Evolutionary conservation across 768 basidiomycete species (phyloP).

Genomic region (Leccinum fibrillosum): DNA sequence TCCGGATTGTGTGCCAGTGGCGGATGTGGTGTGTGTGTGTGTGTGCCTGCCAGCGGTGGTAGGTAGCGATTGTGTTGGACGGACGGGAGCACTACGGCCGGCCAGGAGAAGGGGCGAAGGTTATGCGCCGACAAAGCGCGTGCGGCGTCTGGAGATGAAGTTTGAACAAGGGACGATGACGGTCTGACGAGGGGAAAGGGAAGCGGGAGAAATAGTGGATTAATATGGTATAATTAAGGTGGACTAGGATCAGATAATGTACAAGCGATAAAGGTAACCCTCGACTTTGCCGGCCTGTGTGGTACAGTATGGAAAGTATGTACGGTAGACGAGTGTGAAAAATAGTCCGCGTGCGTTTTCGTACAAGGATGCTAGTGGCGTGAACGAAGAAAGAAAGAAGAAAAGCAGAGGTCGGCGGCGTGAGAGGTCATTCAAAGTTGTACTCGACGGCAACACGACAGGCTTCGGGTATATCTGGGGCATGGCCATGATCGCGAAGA

Average conservation of each 20-base stretch:
- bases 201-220: constrained; percentile 15
- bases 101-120: background rate
- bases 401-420: background rate
- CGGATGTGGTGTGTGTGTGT: background rate
- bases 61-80: background rate
- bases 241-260: constrained; percentile 27
- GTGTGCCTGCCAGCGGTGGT: constrained; percentile 2
- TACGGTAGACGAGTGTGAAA: constrained; percentile 25
- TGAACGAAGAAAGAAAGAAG: constrained; percentile 8
- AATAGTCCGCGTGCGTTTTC: constrained; percentile 25
- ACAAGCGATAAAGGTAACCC: constrained; percentile 22
- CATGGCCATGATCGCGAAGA: constrained; percentile 58
- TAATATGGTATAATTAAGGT: constrained; percentile 36
- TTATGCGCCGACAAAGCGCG: constrained; percentile 1
- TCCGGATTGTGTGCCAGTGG: background rate
- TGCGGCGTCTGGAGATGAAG: background rate
- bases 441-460: constrained; percentile 75
- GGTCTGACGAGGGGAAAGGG: background rate
- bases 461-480: constrained; percentile 57
- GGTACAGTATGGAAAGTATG: constrained; percentile 25
- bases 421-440: constrained; percentile 50
- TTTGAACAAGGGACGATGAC: background rate
- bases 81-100: background rate
- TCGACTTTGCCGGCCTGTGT: constrained; percentile 10
- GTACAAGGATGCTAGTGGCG: constrained; percentile 26